Evolutionary conservation across 768 basidiomycete species (phyloP).

Genomic region (Cyathus striatus): DNA sequence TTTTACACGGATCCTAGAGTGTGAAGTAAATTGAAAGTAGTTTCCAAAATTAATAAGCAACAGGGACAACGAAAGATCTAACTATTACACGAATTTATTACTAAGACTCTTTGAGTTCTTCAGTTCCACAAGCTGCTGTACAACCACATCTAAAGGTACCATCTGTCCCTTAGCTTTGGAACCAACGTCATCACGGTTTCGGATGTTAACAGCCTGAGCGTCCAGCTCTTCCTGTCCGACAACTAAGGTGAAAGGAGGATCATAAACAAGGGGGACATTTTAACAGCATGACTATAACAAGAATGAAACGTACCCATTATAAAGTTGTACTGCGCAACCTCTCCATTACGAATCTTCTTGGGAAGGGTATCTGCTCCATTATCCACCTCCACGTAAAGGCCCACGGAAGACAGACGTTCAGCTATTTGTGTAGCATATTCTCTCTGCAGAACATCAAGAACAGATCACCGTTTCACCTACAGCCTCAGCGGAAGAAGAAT

Average conservation of each 20-base stretch:
- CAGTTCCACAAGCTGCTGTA: constrained; percentile 64
- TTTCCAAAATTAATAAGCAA: no score
- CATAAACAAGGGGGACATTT: no score
- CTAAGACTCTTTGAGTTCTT: constrained; percentile 47
- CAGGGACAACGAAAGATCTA: no score
- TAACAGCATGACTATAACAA: no score
- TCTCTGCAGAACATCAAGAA: constrained; percentile 47
- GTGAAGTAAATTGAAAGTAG: no score
- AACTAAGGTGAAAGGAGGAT: constrained; percentile 41
- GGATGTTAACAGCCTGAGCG: constrained; percentile 83
- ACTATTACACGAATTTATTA: constrained; percentile 33
- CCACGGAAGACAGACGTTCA: constrained; percentile 57
- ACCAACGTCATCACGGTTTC: constrained; percentile 92
- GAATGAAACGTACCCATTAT: no score
- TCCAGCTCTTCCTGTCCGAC: constrained; percentile 94
- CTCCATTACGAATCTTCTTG: constrained; percentile 97
- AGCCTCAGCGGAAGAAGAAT: constrained; percentile 1
- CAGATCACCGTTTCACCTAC: background rate
- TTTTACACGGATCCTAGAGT: no score
- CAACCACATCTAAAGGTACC: constrained; percentile 64
- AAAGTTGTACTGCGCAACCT: constrained; percentile 97
- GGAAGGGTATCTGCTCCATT: constrained; percentile 87
- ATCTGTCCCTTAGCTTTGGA: constrained; percentile 78
- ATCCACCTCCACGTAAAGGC: constrained; percentile 89
- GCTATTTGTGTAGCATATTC: constrained; percentile 85